Base-by-base conservation (phyloP, 441 rosid genomes). In the Flueggea neowawraea region DNA sequence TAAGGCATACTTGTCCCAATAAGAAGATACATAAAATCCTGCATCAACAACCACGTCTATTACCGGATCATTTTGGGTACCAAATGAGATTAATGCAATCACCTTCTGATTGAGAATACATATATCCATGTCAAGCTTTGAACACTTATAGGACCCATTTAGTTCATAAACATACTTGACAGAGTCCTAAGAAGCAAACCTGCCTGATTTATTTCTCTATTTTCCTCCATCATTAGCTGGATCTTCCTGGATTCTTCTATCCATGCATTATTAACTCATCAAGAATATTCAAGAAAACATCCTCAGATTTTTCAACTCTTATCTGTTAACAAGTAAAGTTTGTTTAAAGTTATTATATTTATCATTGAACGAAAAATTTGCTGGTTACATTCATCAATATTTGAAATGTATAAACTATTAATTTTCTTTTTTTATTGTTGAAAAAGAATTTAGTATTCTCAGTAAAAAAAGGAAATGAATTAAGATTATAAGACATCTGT, bases 131-230 rank as follows among this genome's bases (percentile, higher is more conserved):
- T 50, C 11, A 6, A 58, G 41, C 12, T 13, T 52, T 59, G 54
- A 6, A 6, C 45, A 43, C 12, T 43, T 43, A 44, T 17, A 22
- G 55, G 45, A 31, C 60, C 54, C 55, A 6, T 6, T 28, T 39
- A 22, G 2, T 31, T 7, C 50, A n/a, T 53, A 31, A 22, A 22
- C 28, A 22, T 22, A 54, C 44, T 14, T 54, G 60, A 28, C 15
- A 22, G 67, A 58, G 44, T 63, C 14, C 59, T 54, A 54, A 5
- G 57, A 57, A 57, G 49, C 62, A 57, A 65, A 49, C 36, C 56
- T 49, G 17, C 22, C 13, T 54, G 47, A 50, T 51, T 63, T 3
- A 22, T 22, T 22, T 22, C 28, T 8, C 17, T 6, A 3, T 16
- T 54, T 61, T 49, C 16, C 2, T 22, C 28, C 28, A 22, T 22